Percentiles rank a stretch among this genome's conserved stretches.
Conservation (phyloP, 148 eudicot species). For the Fallopia convolvulus region DNA sequence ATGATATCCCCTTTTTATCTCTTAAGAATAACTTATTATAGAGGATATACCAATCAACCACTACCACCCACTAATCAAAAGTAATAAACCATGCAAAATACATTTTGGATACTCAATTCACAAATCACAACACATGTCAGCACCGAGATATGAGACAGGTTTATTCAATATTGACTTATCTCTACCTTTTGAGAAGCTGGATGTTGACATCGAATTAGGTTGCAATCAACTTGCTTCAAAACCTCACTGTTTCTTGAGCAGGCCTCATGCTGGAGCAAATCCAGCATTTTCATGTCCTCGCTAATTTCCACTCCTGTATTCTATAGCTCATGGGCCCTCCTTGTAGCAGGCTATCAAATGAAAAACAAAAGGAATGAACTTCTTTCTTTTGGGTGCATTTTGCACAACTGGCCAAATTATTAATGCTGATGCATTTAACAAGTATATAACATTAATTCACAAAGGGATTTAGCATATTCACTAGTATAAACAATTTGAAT, state of each 20-base stretch:
- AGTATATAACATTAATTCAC: not conserved
- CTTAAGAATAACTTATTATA: not conserved
- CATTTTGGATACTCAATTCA: conserved; percentile 10
- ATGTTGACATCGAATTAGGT: conserved; percentile 7
- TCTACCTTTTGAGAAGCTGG: not conserved
- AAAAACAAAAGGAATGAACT: not conserved
- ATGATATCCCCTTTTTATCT: not conserved
- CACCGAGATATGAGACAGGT: not conserved
- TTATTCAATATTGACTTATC: not conserved
- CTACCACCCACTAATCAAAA: conserved; percentile 12
- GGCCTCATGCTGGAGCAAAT: conserved; percentile 4
- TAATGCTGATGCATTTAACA: not conserved
- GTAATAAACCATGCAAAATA: not conserved
- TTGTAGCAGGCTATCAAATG: not conserved
- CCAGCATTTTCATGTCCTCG: conserved; percentile 4
- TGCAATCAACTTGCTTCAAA: not conserved
- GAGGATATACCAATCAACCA: conserved; percentile 17
- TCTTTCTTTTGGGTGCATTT: not conserved
- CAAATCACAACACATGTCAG: not conserved
- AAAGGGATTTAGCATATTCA: not conserved
- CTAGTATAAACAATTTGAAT: not conserved
- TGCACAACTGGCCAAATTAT: not conserved
- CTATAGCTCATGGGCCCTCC: not conserved
- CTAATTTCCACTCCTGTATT: not conserved
- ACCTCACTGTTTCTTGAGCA: conserved; percentile 1